A percentile compares a stretch with the other conserved stretches of the same genome.
These are phyloP conservation scores for Pseudonitzschia pungens DNA, from an alignment of 108 stramenopile genomes.

Conservation along the genomic window DNA sequence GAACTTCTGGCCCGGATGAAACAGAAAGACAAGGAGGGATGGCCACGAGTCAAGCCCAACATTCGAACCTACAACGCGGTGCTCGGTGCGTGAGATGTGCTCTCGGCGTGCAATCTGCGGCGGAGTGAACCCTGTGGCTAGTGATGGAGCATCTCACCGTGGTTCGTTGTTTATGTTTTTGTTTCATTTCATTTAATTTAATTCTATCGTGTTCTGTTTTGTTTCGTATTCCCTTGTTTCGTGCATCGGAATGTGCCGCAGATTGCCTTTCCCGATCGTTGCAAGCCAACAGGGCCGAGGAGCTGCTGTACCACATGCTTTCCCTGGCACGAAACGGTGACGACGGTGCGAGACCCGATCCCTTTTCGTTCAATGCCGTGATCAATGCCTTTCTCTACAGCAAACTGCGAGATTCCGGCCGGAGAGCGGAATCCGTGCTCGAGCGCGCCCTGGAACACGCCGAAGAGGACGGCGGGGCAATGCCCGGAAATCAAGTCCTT, in stretches of 20 bases:
- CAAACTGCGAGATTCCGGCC: slow-evolving; percentile 48
- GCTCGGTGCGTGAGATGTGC: slow-evolving; percentile 28
- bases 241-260: too few relatives aligned
- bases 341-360: slow-evolving; percentile 53
- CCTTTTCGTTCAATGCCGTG: slow-evolving; percentile 67
- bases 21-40: slow-evolving; percentile 45
- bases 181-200: too few relatives aligned
- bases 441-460: slow-evolving; percentile 59
- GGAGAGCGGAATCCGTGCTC: slow-evolving; percentile 57
- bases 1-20: slow-evolving; percentile 66
- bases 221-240: too few relatives aligned
- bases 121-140: too few relatives aligned
- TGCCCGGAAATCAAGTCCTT: slow-evolving; percentile 68
- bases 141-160: too few relatives aligned
- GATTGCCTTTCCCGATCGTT: slow-evolving; percentile 53
- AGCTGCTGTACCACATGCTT: slow-evolving; percentile 62
- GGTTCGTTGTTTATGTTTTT: too few relatives aligned
- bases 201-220: too few relatives aligned
- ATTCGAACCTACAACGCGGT: slow-evolving; percentile 68
- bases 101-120: too few relatives aligned
- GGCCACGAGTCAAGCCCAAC: slow-evolving; percentile 52
- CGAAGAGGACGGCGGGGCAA: slow-evolving; percentile 54
- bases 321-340: slow-evolving; percentile 55
- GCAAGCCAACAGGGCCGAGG: slow-evolving; percentile 52
- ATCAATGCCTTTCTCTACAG: slow-evolving; percentile 61